Conservation (phyloP, 352 stramenopile species). For the Pythium aristosporum region DNA sequence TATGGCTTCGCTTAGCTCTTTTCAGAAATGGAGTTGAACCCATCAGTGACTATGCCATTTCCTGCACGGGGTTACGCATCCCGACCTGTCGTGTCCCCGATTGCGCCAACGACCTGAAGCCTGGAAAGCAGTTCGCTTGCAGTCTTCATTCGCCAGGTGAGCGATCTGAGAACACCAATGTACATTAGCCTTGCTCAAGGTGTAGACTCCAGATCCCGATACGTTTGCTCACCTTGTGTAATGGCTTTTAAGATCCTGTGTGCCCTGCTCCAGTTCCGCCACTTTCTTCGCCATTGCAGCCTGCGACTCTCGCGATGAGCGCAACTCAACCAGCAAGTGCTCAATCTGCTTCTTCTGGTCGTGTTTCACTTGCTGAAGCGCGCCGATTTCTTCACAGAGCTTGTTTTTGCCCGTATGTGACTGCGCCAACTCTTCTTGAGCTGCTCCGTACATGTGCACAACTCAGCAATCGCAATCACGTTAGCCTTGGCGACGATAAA, state of each 20-base stretch:
- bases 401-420: slow-evolving; percentile 44
- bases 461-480: neutral
- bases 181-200: neutral
- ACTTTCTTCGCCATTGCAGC: slow-evolving; percentile 47
- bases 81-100: slow-evolving; percentile 16
- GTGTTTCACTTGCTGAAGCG: slow-evolving; percentile 46
- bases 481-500: neutral
- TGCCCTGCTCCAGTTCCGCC: slow-evolving; percentile 35
- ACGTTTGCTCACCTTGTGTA: slow-evolving; percentile 45
- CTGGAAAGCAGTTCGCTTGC: slow-evolving; percentile 47
- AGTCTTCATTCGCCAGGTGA: slow-evolving; percentile 56
- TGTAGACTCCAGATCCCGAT: too few relatives aligned
- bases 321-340: slow-evolving; percentile 45
- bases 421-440: slow-evolving; percentile 52
- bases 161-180: slow-evolving; percentile 33
- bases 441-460: slow-evolving; percentile 22
- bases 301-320: slow-evolving; percentile 46
- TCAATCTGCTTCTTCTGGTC: slow-evolving; percentile 44
- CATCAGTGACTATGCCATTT: neutral
- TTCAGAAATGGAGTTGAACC: neutral
- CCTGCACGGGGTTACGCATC: neutral
- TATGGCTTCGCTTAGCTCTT: slow-evolving; percentile 12
- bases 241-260: slow-evolving; percentile 43
- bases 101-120: slow-evolving; percentile 12
- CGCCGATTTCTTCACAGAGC: slow-evolving; percentile 60